These are phyloP conservation scores for Pseudophaeomoniella oleicola DNA, from an alignment of 2,329 filamentous ascomycete species.

Conservation along the genomic window DNA sequence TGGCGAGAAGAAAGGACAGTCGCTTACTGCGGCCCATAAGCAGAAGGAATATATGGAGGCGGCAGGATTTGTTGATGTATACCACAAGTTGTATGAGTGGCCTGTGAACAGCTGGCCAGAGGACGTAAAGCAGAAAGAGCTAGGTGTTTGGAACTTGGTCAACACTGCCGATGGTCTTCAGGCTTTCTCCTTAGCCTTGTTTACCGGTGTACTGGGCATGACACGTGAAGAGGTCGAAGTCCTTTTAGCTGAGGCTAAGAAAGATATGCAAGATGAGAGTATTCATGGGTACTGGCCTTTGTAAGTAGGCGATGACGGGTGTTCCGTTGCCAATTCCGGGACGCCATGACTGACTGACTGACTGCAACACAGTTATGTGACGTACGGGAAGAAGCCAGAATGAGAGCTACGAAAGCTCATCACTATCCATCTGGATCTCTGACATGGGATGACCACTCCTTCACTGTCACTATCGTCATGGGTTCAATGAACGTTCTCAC, in stretches of 20 bases:
- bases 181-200: conserved; percentile 25
- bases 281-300: not conserved
- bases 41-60: conserved; percentile 24
- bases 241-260: conserved; percentile 15
- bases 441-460: no score
- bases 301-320: no score
- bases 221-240: conserved; percentile 28
- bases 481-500: no score
- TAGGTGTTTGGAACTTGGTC: conserved; percentile 30
- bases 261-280: conserved; percentile 12
- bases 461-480: no score
- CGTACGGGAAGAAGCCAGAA: no score
- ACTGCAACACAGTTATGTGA: no score
- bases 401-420: no score
- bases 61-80: conserved; percentile 28
- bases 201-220: conserved; percentile 27
- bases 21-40: conserved; percentile 19
- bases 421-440: no score
- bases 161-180: conserved; percentile 27
- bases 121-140: conserved; percentile 33
- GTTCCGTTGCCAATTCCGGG: no score
- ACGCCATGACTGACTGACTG: no score
- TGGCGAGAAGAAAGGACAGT: conserved; percentile 23
- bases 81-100: conserved; percentile 19
- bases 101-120: conserved; percentile 31